Evolutionary conservation across 176 grass and related monocot species (phyloP), one percentile per base, ranked within the genome.

Genomic region (Melocanna baccifera): DNA sequence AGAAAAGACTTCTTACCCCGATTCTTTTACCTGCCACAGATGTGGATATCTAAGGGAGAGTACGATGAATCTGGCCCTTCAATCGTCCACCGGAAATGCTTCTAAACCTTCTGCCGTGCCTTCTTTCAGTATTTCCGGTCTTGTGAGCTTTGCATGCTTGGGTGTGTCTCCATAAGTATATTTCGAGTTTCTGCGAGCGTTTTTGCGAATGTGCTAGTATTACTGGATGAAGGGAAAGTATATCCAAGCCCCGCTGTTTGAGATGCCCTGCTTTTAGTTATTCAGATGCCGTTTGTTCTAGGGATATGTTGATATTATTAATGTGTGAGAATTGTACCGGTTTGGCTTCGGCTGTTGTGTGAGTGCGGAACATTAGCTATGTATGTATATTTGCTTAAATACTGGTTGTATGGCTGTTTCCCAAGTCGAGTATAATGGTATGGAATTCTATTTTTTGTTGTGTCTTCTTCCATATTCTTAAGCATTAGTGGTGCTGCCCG

Each of bases 41-140:
- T 81, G 82, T 89, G 87, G 87, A 85, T 89, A 85, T 89, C 82
- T 0, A 85, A 81, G 68, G 86, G 76, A 80, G 87, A 89, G 53
- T 89, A 89, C 0, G 82, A 89, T 16, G 87, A 89, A 69, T 89
- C 87, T 2, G 87, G 87, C 48, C 87, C 82, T 80, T 80, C 82
- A 12, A 85, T 85, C 3, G 82, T 85, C 61, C 87, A 85, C 50
- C 69, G 87, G 51, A 89, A 89, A 79, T 89, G 87, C 82, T 89
- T 89, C 69, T 75, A 34, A 75, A 50, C 69, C 70, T 28, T 66
- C 9, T 1, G 5, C 3, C n/a, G 3, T 12, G 47, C n/a, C 69
- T 57, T 69, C 4, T 10, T 50, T 16, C 10, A 32, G 10, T 37
- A n/a, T 69, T 40, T 34, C 20, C 48, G 0, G 25, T 58, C 18